These are phyloP conservation scores for Blastobotrys persicus DNA, from an alignment of 1,139 yeast species.

Conservation along the genomic window DNA sequence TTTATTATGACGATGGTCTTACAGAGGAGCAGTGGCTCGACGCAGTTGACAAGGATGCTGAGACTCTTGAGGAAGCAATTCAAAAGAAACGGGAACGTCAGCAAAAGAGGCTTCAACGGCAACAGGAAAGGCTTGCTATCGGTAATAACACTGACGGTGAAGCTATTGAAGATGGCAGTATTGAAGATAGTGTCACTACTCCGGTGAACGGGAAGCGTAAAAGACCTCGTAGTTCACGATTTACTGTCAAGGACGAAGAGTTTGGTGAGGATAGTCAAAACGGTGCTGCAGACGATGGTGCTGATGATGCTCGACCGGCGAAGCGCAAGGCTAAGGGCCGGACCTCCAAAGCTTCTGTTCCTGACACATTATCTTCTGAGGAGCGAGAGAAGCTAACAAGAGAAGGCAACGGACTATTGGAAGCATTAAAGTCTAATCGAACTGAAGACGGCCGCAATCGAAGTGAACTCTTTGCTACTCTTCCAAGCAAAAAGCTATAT, in stretches of 20 bases:
- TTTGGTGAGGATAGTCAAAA: slow-evolving; percentile 11
- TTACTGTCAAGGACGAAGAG: slow-evolving; percentile 9
- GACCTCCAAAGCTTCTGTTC: neutral
- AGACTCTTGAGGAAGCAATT: slow-evolving; percentile 67
- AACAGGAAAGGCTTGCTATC: neutral
- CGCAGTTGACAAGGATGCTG: slow-evolving; percentile 68
- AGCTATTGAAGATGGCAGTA: slow-evolving; percentile 9
- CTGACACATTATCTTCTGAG: slow-evolving; percentile 15
- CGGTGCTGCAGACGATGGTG: slow-evolving; percentile 15
- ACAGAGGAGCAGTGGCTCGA: slow-evolving; percentile 93
- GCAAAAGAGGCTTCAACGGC: slow-evolving; percentile 16
- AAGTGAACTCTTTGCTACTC: slow-evolving; percentile 61
- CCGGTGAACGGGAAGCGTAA: slow-evolving; percentile 16
- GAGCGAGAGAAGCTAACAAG: slow-evolving; percentile 30
- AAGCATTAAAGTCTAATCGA: slow-evolving; percentile 23
- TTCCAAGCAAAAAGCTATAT: slow-evolving; percentile 67
- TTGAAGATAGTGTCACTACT: slow-evolving; percentile 20
- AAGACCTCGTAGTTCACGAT: slow-evolving; percentile 18
- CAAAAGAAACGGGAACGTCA: slow-evolving; percentile 54
- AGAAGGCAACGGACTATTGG: slow-evolving; percentile 25
- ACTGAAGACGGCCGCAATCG: slow-evolving; percentile 35
- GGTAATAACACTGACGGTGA: slow-evolving; percentile 9
- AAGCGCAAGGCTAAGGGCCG: slow-evolving; percentile 19
- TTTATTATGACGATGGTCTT: slow-evolving; percentile 86
- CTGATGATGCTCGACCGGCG: slow-evolving; percentile 15